Percentiles rank a stretch among this genome's conserved stretches.
Evolutionary conservation across 2,329 filamentous ascomycete species (phyloP).

Genomic region (Diplodia corticola): DNA sequence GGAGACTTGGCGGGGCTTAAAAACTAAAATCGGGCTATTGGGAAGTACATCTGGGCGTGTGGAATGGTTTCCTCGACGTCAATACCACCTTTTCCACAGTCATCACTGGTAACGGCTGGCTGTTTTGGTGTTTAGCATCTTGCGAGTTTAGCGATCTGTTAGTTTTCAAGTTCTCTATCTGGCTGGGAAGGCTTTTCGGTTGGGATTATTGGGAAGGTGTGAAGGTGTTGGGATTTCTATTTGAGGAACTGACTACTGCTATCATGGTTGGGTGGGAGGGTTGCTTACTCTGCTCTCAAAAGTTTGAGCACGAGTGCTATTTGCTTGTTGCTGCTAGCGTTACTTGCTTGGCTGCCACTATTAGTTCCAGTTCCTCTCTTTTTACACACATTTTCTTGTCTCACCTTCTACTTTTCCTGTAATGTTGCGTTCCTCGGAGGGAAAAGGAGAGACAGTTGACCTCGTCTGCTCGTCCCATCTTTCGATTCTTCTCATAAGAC

Average conservation of each 20-base stretch:
- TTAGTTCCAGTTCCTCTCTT: slow-evolving; percentile 3
- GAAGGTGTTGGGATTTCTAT: slow-evolving; percentile 16
- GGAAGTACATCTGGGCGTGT: slow-evolving; percentile 18
- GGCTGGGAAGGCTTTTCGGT: slow-evolving; percentile 13
- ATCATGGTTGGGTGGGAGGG: slow-evolving; percentile 16
- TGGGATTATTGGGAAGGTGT: slow-evolving; percentile 1
- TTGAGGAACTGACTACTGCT: slow-evolving; percentile 17
- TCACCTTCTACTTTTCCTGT: slow-evolving; percentile 44
- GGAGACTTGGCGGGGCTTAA: slow-evolving; percentile 34
- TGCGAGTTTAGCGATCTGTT: slow-evolving; percentile 17
- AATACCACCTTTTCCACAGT: slow-evolving; percentile 13
- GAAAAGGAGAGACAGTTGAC: slow-evolving; percentile 8
- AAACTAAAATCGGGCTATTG: slow-evolving; percentile 15
- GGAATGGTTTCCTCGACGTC: slow-evolving; percentile 5
- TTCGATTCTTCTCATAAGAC: slow-evolving; percentile 7
- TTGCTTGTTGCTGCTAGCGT: slow-evolving; percentile 17
- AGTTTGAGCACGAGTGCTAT: slow-evolving; percentile 7
- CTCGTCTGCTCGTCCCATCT: slow-evolving; percentile 5
- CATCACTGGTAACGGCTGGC: slow-evolving; percentile 9
- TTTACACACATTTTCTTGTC: slow-evolving; percentile 23
- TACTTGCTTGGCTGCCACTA: slow-evolving; percentile 1
- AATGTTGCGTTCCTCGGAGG: slow-evolving; percentile 29
- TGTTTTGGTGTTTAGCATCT: slow-evolving; percentile 16
- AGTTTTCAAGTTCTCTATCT: slow-evolving; percentile 2
- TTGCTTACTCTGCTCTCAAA: slow-evolving; percentile 17